Conservation (phyloP, 2,329 filamentous ascomycete species). For the Plenodomus tracheiphilus region DNA sequence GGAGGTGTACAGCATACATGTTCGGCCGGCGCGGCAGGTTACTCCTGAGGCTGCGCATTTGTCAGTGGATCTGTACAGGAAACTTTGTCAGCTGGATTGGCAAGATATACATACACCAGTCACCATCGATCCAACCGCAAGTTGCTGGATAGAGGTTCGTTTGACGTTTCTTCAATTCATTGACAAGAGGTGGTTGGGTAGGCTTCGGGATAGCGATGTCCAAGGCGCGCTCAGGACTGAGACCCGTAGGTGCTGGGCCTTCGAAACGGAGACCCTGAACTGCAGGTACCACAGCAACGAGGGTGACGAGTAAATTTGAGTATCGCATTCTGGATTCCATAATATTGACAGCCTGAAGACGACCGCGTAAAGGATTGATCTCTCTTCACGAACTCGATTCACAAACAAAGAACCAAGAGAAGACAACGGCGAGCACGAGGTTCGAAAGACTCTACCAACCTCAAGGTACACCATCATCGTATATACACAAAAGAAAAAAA, state of each 20-base stretch:
- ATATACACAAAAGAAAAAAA: neutral
- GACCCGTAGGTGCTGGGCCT: constrained; percentile 21
- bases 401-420: neutral
- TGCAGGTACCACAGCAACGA: constrained; percentile 16
- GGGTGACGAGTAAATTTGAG: constrained; percentile 9
- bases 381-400: too few species aligned
- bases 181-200: constrained; percentile 25
- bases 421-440: neutral
- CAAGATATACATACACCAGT: constrained; percentile 16
- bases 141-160: constrained; percentile 13
- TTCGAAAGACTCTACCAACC: too few species aligned
- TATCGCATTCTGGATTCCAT: constrained; percentile 6
- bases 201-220: constrained; percentile 22
- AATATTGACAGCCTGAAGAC: neutral
- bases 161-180: constrained; percentile 23
- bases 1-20: constrained; percentile 32
- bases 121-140: constrained; percentile 31
- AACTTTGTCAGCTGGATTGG: neutral
- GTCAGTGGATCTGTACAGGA: neutral
- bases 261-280: constrained; percentile 25
- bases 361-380: too few species aligned
- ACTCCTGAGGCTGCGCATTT: constrained; percentile 13
- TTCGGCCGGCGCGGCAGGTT: constrained; percentile 17
- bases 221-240: constrained; percentile 9
- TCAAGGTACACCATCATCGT: too few species aligned